Base-by-base conservation (phyloP, 768 basidiomycete species). In the Calocybe indica region DNA sequence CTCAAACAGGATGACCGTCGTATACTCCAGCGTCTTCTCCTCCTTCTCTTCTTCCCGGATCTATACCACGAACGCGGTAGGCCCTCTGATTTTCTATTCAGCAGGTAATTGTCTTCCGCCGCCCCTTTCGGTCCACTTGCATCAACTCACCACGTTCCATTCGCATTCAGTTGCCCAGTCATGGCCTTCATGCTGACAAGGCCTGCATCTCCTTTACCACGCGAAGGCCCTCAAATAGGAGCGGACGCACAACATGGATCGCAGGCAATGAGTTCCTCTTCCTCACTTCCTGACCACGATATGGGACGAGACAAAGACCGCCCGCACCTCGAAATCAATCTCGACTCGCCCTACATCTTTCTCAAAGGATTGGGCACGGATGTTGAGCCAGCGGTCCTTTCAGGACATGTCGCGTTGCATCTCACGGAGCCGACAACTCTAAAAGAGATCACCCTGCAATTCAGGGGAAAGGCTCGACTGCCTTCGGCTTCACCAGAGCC, bases 361-460 rank as follows among this genome's bases (percentile, higher is more conserved):
- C 76, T 97, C 58, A 78, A 82, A 52, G 92, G 92, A 40, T 81
- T 82, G 6, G 90, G 91, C 32, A 77, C 76, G 55, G 91, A 95
- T 53, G 82, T 91, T 52, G 88, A 93, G 57, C 85, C 93, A 6
- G 80, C 83, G 6, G 68, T 80, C 11, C 82, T 97, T 53, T 83
- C 82, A 38, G 95, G 95, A 5, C 76, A 84, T 59, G 79, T 98
- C 56, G 76, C 83, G 7, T 73, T 98, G 54, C 76, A 83, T 63
- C 78, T 98, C 37, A 71, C 75, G 2, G 91, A 97, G 67, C 72
- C 87, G 13, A 93, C 88, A 0, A 81, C 90, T 46, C 80, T 89
- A 65, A 88, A 83, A 60, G 85, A 92, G 64, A 82, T 92, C 49
- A 89, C 79, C 3, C 80, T 97, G 47, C 81, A 85, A 51, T 88